Evolutionary conservation across 805 yeast species (phyloP), one percentile per base, ranked within the genome.

Genomic region (Candida tallmaniae): DNA sequence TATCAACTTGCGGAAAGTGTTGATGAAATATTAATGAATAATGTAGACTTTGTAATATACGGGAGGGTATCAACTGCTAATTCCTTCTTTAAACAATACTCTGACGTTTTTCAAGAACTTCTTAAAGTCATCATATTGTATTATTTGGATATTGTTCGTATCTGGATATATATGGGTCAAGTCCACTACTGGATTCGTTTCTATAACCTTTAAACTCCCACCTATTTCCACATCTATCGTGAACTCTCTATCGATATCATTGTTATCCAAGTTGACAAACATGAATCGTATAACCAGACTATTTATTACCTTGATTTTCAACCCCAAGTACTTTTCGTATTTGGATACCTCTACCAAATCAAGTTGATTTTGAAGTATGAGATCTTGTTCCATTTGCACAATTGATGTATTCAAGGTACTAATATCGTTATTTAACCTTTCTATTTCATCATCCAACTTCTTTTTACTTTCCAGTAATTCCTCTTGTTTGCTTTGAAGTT

Each of bases 271-370:
- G 31, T 72, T 71, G 2, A 51, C 52, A 46, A 79, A 80, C 3
- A 60, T 55, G 46, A 80, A 74, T 38, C 54, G 57, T 28, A 80
- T 49, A 22, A 66, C 44, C 34, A 71, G 75, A 6, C 65, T 69
- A 13, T 58, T 54, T 2, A 74, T 52, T 3, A 77, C 78, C 35
- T 73, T 76, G 13, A 80, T 68, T 23, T 60, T 58, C 36, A 80
- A 49, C 1, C 87, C 86, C 28, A 78, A 56, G 31, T 75, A 56
- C 24, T 60, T 52, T 40, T 80, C 83, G 54, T 70, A 76, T 26
- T 69, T 60, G 12, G 56, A 36, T 26, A 76, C 58, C 47, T 80
- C 85, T 0, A 77, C 76, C 11, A 59, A 56, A 38, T 78, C 77
- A 26, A 58, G 60, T 19, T 58, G 59, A 6, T 68, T 57, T 46